These are phyloP conservation scores for Lentinula sp. DNA, from an alignment of 768 basidiomycete genomes.

Conservation along the genomic window DNA sequence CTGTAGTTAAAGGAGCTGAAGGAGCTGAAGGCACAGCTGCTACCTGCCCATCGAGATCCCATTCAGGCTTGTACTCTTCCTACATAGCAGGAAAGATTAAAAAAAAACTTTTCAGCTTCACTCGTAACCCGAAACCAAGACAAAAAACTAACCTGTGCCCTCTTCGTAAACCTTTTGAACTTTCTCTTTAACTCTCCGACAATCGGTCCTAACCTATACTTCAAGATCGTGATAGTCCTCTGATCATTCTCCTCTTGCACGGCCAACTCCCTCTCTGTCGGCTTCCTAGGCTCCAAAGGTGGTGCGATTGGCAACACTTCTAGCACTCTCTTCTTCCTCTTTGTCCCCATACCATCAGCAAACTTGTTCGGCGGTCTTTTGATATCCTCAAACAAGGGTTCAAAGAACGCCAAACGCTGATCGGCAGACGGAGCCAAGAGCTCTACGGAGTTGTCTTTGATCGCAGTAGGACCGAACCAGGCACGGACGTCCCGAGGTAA, in stretches of 20 bases:
- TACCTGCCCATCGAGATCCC: conserved; percentile 31
- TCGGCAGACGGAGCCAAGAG: conserved; percentile 44
- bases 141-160: conserved; percentile 53
- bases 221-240: conserved; percentile 70
- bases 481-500: conserved; percentile 78
- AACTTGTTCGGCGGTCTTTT: conserved; percentile 78
- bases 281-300: conserved; percentile 80
- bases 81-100: neutral
- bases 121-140: neutral
- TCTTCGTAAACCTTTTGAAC: conserved; percentile 85
- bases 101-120: neutral
- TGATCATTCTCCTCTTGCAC: conserved; percentile 80
- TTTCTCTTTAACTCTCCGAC: conserved; percentile 86
- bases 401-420: conserved; percentile 74
- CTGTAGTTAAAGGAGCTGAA: neutral
- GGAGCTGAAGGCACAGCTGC: neutral
- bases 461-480: conserved; percentile 83
- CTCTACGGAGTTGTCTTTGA: conserved; percentile 55
- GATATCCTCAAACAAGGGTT: conserved; percentile 62
- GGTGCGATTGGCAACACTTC: conserved; percentile 87
- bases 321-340: conserved; percentile 75
- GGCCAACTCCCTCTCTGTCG: conserved; percentile 75
- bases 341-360: conserved; percentile 66
- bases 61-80: conserved; percentile 57
- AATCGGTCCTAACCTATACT: conserved; percentile 87